Conservation (phyloP, 2,329 filamentous ascomycete genomes). For the Biscogniauxia sp. region DNA sequence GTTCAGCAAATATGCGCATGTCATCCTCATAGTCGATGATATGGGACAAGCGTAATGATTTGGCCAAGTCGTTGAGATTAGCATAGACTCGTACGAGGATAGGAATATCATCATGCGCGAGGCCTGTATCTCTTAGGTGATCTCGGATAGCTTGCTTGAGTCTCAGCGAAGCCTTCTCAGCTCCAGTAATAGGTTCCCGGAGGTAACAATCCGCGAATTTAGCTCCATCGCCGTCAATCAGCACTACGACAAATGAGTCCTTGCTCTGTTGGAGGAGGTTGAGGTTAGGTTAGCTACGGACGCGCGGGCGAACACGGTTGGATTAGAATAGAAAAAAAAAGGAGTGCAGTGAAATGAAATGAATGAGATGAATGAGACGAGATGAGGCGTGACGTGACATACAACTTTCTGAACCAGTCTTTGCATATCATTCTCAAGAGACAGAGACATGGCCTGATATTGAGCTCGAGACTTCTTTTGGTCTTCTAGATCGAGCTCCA, state of each 20-base stretch:
- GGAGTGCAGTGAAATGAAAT: too few species aligned
- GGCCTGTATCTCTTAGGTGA: slow-evolving; percentile 22
- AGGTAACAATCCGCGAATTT: slow-evolving; percentile 35
- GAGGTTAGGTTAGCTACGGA: slow-evolving; percentile 4
- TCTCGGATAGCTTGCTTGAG: slow-evolving; percentile 33
- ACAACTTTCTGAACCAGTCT: slow-evolving; percentile 26
- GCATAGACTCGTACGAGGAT: slow-evolving; percentile 35
- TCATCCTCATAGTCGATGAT: slow-evolving; percentile 32
- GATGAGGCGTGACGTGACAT: slow-evolving; percentile 9
- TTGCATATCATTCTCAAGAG: slow-evolving; percentile 21
- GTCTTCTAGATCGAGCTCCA: slow-evolving; percentile 30
- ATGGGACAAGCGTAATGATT: slow-evolving; percentile 32
- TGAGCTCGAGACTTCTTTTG: slow-evolving; percentile 26
- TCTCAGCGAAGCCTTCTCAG: slow-evolving; percentile 29
- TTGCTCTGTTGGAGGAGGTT: slow-evolving; percentile 24
- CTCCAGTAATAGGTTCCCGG: slow-evolving; percentile 27
- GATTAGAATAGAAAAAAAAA: too few species aligned
- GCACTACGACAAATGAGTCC: slow-evolving; percentile 32
- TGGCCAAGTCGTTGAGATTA: slow-evolving; percentile 34
- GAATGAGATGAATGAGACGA: too few species aligned
- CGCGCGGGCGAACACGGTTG: background rate
- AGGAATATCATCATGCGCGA: slow-evolving; percentile 29
- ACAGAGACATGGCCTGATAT: slow-evolving; percentile 23
- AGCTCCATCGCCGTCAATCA: slow-evolving; percentile 36
- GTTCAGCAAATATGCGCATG: slow-evolving; percentile 33